These are phyloP conservation scores for Sicyos baderoa DNA, from an alignment of 306 rosid species.

Conservation along the genomic window DNA sequence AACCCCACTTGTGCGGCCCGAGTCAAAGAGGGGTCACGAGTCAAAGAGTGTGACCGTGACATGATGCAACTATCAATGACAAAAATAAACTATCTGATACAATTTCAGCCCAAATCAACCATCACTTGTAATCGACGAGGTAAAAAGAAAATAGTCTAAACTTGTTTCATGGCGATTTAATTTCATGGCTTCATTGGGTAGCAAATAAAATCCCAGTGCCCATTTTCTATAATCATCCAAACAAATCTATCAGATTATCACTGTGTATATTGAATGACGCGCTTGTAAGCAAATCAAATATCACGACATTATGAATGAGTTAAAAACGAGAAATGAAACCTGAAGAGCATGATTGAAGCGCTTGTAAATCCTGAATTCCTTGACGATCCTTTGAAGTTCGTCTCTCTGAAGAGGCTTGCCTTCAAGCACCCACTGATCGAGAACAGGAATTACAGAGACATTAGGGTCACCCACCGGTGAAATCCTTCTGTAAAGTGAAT, in stretches of 20 bases:
- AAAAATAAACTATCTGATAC: neutral
- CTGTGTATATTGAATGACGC: too few species aligned
- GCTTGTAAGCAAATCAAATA: neutral
- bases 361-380: neutral
- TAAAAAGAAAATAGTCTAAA: neutral
- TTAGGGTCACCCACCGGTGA: conserved; percentile 17
- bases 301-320: neutral
- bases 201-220: neutral
- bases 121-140: neutral
- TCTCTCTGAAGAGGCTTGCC: neutral
- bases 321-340: neutral
- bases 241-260: neutral
- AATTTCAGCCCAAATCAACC: neutral
- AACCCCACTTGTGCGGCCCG: too few species aligned
- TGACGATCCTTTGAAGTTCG: neutral
- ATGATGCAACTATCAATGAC: neutral
- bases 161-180: neutral
- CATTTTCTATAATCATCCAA: neutral
- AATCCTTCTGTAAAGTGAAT: conserved; percentile 13
- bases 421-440: conserved; percentile 10
- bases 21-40: too few species aligned
- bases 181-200: neutral
- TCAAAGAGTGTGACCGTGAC: too few species aligned
- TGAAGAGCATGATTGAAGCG: conserved; percentile 11
- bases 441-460: conserved; percentile 10